phyloP scores from a whole-genome alignment of 768 basidiomycete genomes.

The Cystofilobasidium capitatum region DNA sequence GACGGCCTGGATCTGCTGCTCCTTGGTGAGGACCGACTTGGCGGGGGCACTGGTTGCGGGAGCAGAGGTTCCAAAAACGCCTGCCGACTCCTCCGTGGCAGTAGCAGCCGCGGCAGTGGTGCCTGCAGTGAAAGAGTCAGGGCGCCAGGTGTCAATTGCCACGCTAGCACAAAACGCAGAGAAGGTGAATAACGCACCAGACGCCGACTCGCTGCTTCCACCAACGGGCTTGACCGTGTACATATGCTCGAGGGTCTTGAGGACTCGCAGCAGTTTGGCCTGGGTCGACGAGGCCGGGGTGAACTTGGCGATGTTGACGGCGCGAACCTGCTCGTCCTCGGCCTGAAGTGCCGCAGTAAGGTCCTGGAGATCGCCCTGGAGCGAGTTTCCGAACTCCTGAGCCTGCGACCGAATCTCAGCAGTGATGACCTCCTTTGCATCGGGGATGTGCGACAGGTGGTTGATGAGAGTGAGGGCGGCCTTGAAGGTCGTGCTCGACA shows the following conservation, averaged over 20 bases:
- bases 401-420: conserved; percentile 77
- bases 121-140: neutral
- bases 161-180: neutral
- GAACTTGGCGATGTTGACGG: conserved; percentile 71
- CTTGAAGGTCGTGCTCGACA: conserved; percentile 91
- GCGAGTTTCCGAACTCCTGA: conserved; percentile 69
- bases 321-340: conserved; percentile 46
- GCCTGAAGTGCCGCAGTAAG: conserved; percentile 56
- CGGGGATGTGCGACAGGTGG: conserved; percentile 77
- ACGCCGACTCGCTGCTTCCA: neutral
- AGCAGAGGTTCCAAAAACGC: conserved; percentile 9
- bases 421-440: conserved; percentile 78
- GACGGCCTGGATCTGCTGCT: conserved; percentile 68
- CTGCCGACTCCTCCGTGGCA: conserved; percentile 45
- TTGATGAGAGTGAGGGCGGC: conserved; percentile 85
- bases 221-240: conserved; percentile 47
- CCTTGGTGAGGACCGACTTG: conserved; percentile 22
- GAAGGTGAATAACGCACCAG: neutral
- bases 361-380: conserved; percentile 68
- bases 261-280: conserved; percentile 86
- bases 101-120: conserved; percentile 29
- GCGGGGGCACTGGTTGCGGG: neutral
- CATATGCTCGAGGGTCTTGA: conserved; percentile 98
- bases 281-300: conserved; percentile 88
- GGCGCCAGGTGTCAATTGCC: neutral